Conservation (phyloP, 2,329 filamentous ascomycete species). For the Talaromyces sp. region DNA sequence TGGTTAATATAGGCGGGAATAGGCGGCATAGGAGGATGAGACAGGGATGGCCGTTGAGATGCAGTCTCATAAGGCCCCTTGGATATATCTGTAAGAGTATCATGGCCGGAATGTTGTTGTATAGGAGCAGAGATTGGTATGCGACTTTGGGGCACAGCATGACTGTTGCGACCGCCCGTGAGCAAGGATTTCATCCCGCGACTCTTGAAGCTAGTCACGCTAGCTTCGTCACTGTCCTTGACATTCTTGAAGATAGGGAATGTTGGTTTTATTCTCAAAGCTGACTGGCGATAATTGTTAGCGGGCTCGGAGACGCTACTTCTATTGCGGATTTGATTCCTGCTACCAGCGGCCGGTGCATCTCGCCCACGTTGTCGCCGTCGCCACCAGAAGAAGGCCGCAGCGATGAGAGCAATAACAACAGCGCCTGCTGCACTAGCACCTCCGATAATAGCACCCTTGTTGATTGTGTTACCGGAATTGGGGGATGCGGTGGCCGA, state of each 20-base stretch:
- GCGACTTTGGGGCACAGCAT: not conserved
- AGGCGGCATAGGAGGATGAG: not conserved
- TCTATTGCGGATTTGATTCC: not conserved
- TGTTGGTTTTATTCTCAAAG: not conserved
- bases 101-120: not conserved
- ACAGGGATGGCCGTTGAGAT: not conserved
- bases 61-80: not conserved
- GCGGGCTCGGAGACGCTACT: not conserved
- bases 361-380: not conserved
- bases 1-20: not conserved
- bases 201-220: not conserved
- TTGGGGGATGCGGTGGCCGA: not conserved
- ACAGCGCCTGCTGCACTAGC: not conserved
- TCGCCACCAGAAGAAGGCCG: not conserved
- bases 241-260: not conserved
- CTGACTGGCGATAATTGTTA: not conserved
- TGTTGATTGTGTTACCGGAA: not conserved
- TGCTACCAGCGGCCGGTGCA: not conserved
- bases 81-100: not conserved
- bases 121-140: not conserved
- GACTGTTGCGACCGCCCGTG: not conserved
- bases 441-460: not conserved
- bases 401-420: not conserved
- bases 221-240: not conserved
- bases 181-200: not conserved